Evolutionary conservation across 768 basidiomycete species (phyloP).

Genomic region (Krasilnikovozyma curviuscula): DNA sequence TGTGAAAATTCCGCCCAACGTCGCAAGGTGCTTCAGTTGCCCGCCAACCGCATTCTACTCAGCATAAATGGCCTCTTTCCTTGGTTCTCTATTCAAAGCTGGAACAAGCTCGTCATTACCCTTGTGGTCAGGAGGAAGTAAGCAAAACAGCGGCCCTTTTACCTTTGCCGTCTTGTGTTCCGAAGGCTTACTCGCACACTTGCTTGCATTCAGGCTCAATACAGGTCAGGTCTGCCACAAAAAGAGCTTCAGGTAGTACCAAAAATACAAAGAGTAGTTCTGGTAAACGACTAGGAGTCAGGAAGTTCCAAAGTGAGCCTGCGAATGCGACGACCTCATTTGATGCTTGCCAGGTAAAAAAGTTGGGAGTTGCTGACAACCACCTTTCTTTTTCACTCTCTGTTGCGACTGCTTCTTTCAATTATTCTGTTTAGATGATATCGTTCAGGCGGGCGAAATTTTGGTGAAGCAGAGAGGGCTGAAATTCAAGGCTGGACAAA

Average conservation of each 20-base stretch:
- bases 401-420: background rate
- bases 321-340: background rate
- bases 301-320: conserved; percentile 74
- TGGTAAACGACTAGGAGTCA: conserved; percentile 81
- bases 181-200: no score
- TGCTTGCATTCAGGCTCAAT: no score
- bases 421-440: conserved; percentile 47
- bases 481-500: conserved; percentile 79
- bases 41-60: no score
- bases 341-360: background rate
- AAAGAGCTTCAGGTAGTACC: conserved; percentile 84
- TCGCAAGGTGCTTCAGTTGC: no score
- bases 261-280: conserved; percentile 83
- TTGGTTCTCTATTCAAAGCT: no score
- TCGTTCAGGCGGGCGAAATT: conserved; percentile 84
- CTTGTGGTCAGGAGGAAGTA: no score
- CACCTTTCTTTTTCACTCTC: background rate
- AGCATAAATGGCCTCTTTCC: no score
- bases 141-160: no score
- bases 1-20: no score
- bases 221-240: no score
- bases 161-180: no score
- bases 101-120: no score
- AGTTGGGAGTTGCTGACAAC: background rate
- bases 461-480: conserved; percentile 88